Evolutionary conservation across 139 green algal genomes (phyloP).

Genomic region (Dunaliella primolecta): DNA sequence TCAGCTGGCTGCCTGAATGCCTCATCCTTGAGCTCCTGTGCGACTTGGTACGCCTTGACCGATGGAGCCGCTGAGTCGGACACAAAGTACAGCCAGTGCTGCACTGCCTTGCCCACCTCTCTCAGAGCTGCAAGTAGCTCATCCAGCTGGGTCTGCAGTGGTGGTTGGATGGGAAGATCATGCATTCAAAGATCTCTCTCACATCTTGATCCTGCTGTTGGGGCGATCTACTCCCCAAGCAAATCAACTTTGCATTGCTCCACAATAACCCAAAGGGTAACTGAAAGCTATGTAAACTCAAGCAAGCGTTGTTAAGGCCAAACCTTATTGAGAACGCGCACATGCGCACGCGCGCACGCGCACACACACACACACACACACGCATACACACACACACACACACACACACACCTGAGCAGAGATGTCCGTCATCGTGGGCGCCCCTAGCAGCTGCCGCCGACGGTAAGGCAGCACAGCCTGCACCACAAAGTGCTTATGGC

Average conservation of each 20-base stretch:
- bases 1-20: not conserved
- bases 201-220: no score
- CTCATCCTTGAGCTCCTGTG: not conserved
- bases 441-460: not conserved
- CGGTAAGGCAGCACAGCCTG: not conserved
- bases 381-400: no score
- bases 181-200: no score
- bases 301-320: no score
- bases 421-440: not conserved
- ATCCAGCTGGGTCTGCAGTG: not conserved
- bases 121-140: not conserved
- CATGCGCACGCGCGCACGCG: no score
- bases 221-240: no score
- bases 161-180: no score
- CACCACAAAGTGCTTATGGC: not conserved
- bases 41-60: not conserved
- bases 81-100: not conserved
- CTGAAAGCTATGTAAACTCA: no score
- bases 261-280: no score
- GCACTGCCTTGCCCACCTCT: not conserved
- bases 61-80: not conserved
- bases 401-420: not conserved
- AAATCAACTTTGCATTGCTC: no score
- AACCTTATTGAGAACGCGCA: no score
- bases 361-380: no score